These are phyloP conservation scores for Poa annua DNA, from an alignment of 176 grass and related monocot genomes.

Conservation along the genomic window DNA sequence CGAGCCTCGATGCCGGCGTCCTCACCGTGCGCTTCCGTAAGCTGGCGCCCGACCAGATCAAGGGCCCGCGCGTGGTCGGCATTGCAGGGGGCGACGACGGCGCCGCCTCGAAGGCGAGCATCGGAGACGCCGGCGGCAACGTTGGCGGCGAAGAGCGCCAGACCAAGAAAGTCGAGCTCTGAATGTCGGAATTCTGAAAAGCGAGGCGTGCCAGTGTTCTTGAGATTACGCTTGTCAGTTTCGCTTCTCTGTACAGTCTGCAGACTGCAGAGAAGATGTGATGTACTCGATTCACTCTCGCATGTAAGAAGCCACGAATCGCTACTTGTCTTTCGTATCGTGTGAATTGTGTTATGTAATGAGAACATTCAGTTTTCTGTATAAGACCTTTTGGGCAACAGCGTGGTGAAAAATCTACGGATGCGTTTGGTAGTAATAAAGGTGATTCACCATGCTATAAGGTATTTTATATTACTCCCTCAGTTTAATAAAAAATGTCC, in stretches of 20 bases:
- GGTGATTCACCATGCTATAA: too few species aligned
- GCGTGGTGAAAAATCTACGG: too few species aligned
- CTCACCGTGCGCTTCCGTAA: slow-evolving; percentile 66
- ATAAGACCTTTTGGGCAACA: too few species aligned
- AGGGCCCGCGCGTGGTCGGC: slow-evolving; percentile 66
- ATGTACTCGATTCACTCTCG: background rate
- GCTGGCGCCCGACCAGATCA: slow-evolving; percentile 77
- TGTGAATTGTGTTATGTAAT: too few species aligned
- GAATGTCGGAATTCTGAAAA: background rate
- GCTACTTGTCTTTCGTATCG: too few species aligned
- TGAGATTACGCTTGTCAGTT: background rate
- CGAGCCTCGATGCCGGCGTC: slow-evolving; percentile 63
- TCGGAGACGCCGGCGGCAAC: background rate
- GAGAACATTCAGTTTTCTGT: too few species aligned
- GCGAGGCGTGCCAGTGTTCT: background rate
- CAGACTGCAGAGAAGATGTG: background rate
- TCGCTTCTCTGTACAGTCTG: background rate
- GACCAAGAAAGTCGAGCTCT: slow-evolving; percentile 76
- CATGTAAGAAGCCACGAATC: background rate
- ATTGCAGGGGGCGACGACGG: slow-evolving; percentile 41
- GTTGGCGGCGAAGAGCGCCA: background rate
- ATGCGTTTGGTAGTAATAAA: too few species aligned
- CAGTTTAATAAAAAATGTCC: too few species aligned
- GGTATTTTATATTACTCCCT: too few species aligned
- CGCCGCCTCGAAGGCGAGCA: slow-evolving; percentile 40